Conservation (phyloP, 2,329 filamentous ascomycete species). For the Aureobasidium sp. region DNA sequence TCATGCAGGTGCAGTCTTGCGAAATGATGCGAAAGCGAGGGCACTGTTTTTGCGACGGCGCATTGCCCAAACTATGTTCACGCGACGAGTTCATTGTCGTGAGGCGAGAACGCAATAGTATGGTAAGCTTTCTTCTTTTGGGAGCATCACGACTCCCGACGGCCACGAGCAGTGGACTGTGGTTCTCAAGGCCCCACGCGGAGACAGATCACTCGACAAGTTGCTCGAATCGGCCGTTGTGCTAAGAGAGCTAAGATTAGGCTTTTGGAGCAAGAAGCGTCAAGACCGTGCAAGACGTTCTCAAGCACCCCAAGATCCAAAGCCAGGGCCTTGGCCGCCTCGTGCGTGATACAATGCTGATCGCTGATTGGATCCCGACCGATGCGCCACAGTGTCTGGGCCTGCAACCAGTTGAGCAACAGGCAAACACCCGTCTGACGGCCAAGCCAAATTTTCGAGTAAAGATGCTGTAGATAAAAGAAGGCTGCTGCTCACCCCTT, state of each 20-base stretch:
- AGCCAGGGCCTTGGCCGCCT: conserved; percentile 1
- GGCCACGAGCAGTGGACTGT: neutral
- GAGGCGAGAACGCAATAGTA: neutral
- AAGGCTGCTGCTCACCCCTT: conserved; percentile 6
- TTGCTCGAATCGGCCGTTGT: conserved; percentile 11
- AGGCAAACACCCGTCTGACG: conserved; percentile 11
- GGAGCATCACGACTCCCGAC: neutral
- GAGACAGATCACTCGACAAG: conserved; percentile 1
- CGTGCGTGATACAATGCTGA: neutral
- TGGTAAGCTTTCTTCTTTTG: neutral
- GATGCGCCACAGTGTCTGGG: conserved; percentile 9
- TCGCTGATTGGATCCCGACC: conserved; percentile 3
- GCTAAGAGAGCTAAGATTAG: conserved; percentile 7
- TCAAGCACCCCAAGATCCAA: conserved; percentile 12
- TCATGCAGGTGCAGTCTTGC: neutral
- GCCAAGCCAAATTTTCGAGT: conserved; percentile 5
- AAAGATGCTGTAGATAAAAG: conserved; percentile 11
- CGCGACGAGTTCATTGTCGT: neutral
- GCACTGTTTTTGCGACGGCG: neutral
- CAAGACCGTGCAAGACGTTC: conserved; percentile 12
- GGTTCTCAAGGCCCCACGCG: neutral
- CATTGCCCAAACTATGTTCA: neutral
- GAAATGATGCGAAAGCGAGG: neutral
- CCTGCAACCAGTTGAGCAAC: conserved; percentile 7
- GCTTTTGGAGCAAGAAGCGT: conserved; percentile 10